These are phyloP conservation scores for Puccinia horiana DNA, from an alignment of 1,284 basidiomycete genomes.

Conservation along the genomic window DNA sequence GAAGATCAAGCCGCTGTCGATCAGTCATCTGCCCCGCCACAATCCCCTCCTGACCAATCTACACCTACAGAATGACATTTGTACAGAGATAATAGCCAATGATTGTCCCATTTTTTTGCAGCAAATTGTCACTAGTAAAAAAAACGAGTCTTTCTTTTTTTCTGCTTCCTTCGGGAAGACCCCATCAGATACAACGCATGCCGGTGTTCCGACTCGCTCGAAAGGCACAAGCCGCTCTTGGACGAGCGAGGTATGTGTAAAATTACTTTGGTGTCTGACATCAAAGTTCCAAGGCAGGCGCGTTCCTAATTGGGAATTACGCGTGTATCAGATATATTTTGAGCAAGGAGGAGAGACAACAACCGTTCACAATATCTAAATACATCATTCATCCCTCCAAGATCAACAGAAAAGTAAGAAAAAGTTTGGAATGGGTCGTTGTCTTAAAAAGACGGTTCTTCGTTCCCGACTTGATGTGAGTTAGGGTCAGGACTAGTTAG, in stretches of 20 bases:
- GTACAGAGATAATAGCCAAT: too few relatives aligned
- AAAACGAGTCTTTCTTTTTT: too few relatives aligned
- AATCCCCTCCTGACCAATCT: not conserved
- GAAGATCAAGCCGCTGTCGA: not conserved
- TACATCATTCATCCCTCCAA: not conserved
- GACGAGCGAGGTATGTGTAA: too few relatives aligned
- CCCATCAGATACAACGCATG: too few relatives aligned
- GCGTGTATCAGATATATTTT: not conserved
- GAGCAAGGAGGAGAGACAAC: not conserved
- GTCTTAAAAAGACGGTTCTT: not conserved
- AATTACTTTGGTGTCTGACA: too few relatives aligned
- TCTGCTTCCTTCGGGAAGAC: too few relatives aligned
- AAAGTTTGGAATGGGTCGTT: not conserved
- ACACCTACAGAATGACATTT: slow-evolving; percentile 2
- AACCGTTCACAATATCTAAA: not conserved
- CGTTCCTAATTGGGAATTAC: too few relatives aligned
- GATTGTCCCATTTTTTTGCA: too few relatives aligned
- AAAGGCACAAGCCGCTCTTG: too few relatives aligned
- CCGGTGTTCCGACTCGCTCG: too few relatives aligned
- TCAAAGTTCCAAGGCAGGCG: too few relatives aligned
- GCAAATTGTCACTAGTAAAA: too few relatives aligned
- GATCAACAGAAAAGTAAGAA: not conserved
- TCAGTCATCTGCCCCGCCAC: not conserved
- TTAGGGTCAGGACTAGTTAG: not conserved
- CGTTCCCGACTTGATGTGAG: not conserved